Evolutionary conservation across 2,329 filamentous ascomycete genomes (phyloP), one percentile per base, ranked within the genome.

Genomic region (Diaporthe batatas): DNA sequence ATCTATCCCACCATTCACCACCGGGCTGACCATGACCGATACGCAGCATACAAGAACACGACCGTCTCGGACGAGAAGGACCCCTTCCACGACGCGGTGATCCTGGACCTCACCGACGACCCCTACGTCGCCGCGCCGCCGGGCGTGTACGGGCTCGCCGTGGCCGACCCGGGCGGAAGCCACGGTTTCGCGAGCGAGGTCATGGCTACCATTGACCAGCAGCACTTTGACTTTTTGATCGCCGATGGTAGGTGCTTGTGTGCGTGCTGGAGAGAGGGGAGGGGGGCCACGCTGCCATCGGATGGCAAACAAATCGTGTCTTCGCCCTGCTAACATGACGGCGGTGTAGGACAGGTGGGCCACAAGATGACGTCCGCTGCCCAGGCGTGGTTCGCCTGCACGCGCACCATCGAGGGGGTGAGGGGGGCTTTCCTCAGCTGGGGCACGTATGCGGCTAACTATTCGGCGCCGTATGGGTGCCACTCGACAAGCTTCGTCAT

Each of bases 341-440:
- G 14, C 10, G 16, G 12, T 16, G 25, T 23, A 74, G 70, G 65
- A 2, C 18, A 16, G 10, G 53, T 72, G 7, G 49, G 42, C 42
- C 70, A 74, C 25, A 11, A n/a, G 23, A 11, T 72, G 18, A 74
- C 73, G 12, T 25, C 70, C 14, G 70, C 42, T 10, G 36, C 58
- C 10, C 70, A 74, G 34, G 32, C 36, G 32, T 74, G 70, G 73
- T 72, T 72, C 42, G 73, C 70, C 23, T 74, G 73, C 47, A 8
- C n/a, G 7, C 47, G 67, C 42, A 58, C 23, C 21, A 25, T 70
- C 39, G 51, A 65, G 14, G 42, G 32, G 10, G 53, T 58, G 10
- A 49, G 42, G 42, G 34, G 73, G 8, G 25, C n/a, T 12, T 69
- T 74, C 29, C 70, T 72, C 32, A 70, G 34, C 39, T 74, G 73